These are phyloP conservation scores for Pseudevernia furfuracea DNA, from an alignment of 495 filamentous ascomycete species.

Conservation along the genomic window DNA sequence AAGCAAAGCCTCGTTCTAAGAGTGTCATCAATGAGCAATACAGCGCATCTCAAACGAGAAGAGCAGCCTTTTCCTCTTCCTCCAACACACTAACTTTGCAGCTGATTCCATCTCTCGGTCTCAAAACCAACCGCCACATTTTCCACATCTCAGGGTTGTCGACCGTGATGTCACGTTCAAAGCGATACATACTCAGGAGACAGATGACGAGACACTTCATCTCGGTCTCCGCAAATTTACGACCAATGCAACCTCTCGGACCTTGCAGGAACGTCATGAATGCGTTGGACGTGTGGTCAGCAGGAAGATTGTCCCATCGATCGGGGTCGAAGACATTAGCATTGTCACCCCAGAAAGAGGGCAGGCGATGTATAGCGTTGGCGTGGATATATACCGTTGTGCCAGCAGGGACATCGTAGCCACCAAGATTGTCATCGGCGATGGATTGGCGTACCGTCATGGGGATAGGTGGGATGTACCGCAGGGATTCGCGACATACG, in stretches of 20 bases:
- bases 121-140: conserved; percentile 47
- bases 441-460: conserved; percentile 30
- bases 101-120: conserved; percentile 43
- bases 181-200: conserved; percentile 27
- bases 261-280: conserved; percentile 30
- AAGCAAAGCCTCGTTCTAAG: not conserved
- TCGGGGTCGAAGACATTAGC: conserved; percentile 37
- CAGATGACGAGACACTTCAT: conserved; percentile 29
- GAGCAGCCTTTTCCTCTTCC: conserved; percentile 19
- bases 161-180: conserved; percentile 31
- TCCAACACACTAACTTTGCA: conserved; percentile 34
- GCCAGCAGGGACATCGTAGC: conserved; percentile 24
- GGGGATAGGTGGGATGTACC: conserved; percentile 42
- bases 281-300: conserved; percentile 23
- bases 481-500: conserved; percentile 43
- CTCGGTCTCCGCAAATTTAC: conserved; percentile 30
- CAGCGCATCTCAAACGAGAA: conserved; percentile 5
- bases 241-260: conserved; percentile 28
- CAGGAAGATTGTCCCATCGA: conserved; percentile 27
- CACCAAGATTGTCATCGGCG: conserved; percentile 22
- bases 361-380: conserved; percentile 29
- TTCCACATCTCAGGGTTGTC: conserved; percentile 46
- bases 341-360: conserved; percentile 46
- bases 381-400: conserved; percentile 25
- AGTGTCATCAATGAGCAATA: not conserved